Percentiles rank a stretch among this genome's conserved stretches.
phyloP scores from a whole-genome alignment of 345 rosid species.

The Eucalyptus polyanthemos region DNA sequence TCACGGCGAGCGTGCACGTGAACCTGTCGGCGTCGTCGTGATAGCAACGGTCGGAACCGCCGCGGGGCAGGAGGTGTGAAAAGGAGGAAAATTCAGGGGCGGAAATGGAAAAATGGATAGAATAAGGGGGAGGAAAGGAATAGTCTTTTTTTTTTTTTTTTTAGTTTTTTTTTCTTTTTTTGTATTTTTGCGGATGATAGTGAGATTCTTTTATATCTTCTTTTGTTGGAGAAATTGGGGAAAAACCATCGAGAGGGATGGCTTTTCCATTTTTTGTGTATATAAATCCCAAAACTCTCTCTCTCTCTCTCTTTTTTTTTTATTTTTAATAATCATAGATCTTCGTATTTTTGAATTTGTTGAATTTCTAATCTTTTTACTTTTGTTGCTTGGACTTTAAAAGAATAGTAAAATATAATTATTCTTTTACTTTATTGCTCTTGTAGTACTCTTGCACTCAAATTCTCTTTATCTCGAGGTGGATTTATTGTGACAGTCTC shows the following conservation, averaged over 20 bases:
- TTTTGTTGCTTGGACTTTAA: not conserved
- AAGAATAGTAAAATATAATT: not conserved
- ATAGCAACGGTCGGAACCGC: not conserved
- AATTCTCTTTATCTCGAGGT: not conserved
- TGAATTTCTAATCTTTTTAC: not conserved
- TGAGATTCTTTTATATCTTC: not conserved
- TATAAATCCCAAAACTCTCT: not conserved
- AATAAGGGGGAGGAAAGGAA: not conserved
- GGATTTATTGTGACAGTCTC: not conserved
- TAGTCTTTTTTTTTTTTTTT: not conserved
- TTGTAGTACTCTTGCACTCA: not conserved
- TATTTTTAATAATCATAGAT: not conserved
- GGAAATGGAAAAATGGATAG: not conserved
- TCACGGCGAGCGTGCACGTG: conserved; percentile 57
- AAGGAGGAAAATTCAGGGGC: not conserved
- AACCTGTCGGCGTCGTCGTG: conserved; percentile 33
- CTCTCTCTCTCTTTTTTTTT: not conserved
- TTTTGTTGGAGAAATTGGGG: not conserved
- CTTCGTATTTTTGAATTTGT: not conserved
- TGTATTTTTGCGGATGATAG: not conserved
- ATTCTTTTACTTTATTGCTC: not conserved
- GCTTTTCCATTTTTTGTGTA: not conserved
- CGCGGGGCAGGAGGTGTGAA: not conserved
- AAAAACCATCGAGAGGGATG: not conserved
- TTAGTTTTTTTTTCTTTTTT: not conserved